phyloP scores from a whole-genome alignment of 2,329 filamentous ascomycete species.

The Lizonia empirigonia region DNA sequence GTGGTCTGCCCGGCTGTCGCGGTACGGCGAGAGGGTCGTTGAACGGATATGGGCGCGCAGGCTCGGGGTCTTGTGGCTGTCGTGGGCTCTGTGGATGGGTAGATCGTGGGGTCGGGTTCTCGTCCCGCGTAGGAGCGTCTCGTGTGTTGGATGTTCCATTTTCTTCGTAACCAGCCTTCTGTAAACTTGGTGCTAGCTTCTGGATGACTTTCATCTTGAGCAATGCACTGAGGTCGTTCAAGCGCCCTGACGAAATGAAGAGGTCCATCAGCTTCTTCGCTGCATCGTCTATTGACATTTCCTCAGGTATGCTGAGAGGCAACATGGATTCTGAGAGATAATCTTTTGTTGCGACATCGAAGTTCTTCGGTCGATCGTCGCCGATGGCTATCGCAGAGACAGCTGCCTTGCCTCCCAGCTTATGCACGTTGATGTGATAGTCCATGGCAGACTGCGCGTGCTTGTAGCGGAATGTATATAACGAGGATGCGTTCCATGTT shows the following conservation, averaged over 20 bases:
- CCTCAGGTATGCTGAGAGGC: conserved; percentile 57
- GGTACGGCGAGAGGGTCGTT: conserved; percentile 68
- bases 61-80: conserved; percentile 57
- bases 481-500: conserved; percentile 79
- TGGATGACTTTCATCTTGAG: conserved; percentile 83
- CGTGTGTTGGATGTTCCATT: conserved; percentile 43
- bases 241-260: conserved; percentile 74
- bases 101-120: conserved; percentile 16
- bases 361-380: conserved; percentile 78
- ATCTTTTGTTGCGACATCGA: conserved; percentile 76
- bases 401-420: conserved; percentile 82
- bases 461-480: conserved; percentile 82
- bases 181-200: conserved; percentile 76
- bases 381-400: conserved; percentile 78
- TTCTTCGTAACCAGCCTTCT: conserved; percentile 76
- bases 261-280: conserved; percentile 57
- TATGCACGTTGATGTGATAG: conserved; percentile 80
- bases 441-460: conserved; percentile 85
- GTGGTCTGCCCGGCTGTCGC: conserved; percentile 62
- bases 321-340: conserved; percentile 70
- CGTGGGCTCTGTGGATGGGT: conserved; percentile 48
- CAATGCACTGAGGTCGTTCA: conserved; percentile 70
- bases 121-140: conserved; percentile 47
- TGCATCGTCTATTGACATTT: conserved; percentile 53
- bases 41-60: conserved; percentile 71